phyloP scores from a whole-genome alignment of 2,329 filamentous ascomycete species.

The Fusarium camptoceras region DNA sequence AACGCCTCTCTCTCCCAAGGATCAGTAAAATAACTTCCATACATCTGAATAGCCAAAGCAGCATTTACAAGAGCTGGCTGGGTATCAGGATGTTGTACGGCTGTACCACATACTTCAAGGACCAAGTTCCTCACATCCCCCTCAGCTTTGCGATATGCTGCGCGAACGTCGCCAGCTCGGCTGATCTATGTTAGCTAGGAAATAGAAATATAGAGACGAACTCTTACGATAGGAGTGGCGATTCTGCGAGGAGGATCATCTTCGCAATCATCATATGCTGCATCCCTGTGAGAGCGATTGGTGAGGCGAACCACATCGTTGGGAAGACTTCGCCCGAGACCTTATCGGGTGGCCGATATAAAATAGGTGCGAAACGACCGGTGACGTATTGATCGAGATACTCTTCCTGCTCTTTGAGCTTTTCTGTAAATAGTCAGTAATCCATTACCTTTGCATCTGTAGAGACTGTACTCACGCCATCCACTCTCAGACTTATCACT shows the following conservation, averaged over 20 bases:
- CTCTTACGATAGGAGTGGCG: constrained; percentile 25
- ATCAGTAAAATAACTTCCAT: constrained; percentile 39
- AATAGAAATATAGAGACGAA: accelerated
- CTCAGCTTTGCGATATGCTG: constrained; percentile 33
- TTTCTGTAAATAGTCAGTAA: neutral
- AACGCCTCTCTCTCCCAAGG: constrained; percentile 39
- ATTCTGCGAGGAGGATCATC: constrained; percentile 39
- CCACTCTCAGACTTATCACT: constrained; percentile 26
- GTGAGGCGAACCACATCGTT: constrained; percentile 34
- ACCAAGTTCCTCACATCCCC: constrained; percentile 26
- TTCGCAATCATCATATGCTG: constrained; percentile 44
- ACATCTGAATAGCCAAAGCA: constrained; percentile 30
- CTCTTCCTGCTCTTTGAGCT: constrained; percentile 32
- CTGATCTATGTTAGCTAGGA: accelerated
- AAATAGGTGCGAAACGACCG: constrained; percentile 3
- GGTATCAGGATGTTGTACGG: constrained; percentile 26
- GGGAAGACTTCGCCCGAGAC: constrained; percentile 35
- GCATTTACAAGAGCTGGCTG: constrained; percentile 37
- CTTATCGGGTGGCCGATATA: constrained; percentile 20
- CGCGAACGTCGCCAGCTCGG: constrained; percentile 6
- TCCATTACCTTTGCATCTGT: accelerated
- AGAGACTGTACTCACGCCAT: constrained; percentile 18
- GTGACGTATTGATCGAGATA: constrained; percentile 26
- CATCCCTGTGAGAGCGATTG: constrained; percentile 35
- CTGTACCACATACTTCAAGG: constrained; percentile 36